Conservation (phyloP, 768 basidiomycete genomes). For the Termitomyces sp. region DNA sequence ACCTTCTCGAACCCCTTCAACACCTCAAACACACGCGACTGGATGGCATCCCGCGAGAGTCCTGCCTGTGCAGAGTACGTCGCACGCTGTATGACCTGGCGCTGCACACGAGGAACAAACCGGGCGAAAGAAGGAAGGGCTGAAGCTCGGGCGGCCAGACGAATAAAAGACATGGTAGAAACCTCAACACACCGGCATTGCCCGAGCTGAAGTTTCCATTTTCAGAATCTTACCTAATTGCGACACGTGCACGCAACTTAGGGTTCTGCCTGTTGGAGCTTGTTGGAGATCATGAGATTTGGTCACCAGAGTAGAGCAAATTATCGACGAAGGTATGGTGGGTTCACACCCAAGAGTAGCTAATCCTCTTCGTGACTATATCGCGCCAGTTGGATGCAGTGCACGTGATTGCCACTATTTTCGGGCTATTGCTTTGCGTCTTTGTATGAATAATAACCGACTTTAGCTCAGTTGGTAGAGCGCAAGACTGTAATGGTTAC, state of each 20-base stretch:
- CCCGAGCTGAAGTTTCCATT: background rate
- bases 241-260: background rate
- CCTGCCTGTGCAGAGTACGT: slow-evolving; percentile 62
- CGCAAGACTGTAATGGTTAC: slow-evolving; percentile 21
- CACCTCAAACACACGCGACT: slow-evolving; percentile 72
- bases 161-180: slow-evolving; percentile 48
- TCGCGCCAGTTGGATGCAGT: too few relatives aligned
- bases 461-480: slow-evolving; percentile 46
- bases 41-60: slow-evolving; percentile 63
- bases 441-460: slow-evolving; percentile 11
- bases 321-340: too few relatives aligned
- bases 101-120: slow-evolving; percentile 27
- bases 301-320: too few relatives aligned
- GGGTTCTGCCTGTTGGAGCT: too few relatives aligned
- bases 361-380: too few relatives aligned
- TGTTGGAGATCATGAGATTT: too few relatives aligned
- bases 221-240: background rate
- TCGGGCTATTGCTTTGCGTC: too few relatives aligned
- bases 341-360: too few relatives aligned
- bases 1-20: slow-evolving; percentile 90
- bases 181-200: slow-evolving; percentile 12
- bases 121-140: slow-evolving; percentile 35
- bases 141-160: slow-evolving; percentile 41
- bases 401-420: too few relatives aligned
- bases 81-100: slow-evolving; percentile 37